Evolutionary conservation across 768 basidiomycete species (phyloP), one percentile per base, ranked within the genome.

Genomic region (Baorangia bicolor): DNA sequence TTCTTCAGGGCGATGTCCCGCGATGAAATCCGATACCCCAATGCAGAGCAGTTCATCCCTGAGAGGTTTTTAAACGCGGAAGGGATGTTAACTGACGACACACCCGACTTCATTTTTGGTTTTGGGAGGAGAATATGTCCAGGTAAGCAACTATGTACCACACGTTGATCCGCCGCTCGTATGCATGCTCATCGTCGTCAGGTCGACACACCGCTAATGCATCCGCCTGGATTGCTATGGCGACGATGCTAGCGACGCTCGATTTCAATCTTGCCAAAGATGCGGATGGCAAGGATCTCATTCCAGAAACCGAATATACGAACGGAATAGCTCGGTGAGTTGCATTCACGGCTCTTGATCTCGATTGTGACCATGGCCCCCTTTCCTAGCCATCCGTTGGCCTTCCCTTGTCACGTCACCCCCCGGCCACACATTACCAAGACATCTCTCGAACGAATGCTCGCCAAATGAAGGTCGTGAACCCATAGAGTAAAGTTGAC

Each of bases 241-340:
- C n/a, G 23, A 64, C 55, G 33, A 64, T 64, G 64, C 47, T 65
- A 6, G 64, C 64, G 20, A 65, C 58, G 18, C 45, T 66, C 9
- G 56, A 63, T 10, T 63, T 66, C 49, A 38, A 51, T 27, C 45
- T 23, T 23, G 51, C 64, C 16, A 52, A 62, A 25, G 55, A 57
- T 23, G 43, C n/a, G 3, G 49, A 51, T 20, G 59, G 45, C 2
- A 48, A 40, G 6, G 59, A 55, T 2, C 23, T 60, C 7, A 13
- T 60, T 61, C n/a, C n/a, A n/a, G 50, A 49, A 48, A 41, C 16
- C 6, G 31, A 43, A 37, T 58, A 20, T 30, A 44, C 12, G 46
- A 52, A 45, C 3, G 58, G 58, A n/a, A 1, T 60, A 6, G n/a
- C 51, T 21, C 51, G 47, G 59, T 58, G 31, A 9, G 58, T 58